Percentiles rank a stretch among this genome's conserved stretches.
Evolutionary conservation across 2,329 filamentous ascomycete genomes (phyloP).

Genomic region (Cytospora schulzeri): DNA sequence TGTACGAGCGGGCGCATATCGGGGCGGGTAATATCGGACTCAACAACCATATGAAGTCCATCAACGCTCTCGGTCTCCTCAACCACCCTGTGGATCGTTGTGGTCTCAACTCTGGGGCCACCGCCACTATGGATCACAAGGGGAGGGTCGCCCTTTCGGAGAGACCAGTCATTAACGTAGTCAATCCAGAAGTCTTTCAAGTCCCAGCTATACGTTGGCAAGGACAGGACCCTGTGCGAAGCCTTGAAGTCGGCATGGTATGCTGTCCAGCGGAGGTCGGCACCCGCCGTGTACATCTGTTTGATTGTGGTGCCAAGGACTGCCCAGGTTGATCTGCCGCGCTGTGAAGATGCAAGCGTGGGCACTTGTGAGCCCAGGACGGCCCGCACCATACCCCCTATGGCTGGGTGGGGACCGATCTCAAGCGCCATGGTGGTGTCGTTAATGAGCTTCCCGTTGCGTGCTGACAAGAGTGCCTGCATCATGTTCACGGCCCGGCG

Average conservation of each 20-base stretch:
- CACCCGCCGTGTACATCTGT: background rate
- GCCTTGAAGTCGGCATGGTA: constrained; percentile 2
- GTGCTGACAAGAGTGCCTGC: constrained; percentile 60
- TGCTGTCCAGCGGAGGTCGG: background rate
- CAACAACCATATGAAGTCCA: constrained; percentile 61
- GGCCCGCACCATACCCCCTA: constrained; percentile 67
- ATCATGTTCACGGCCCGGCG: constrained; percentile 71
- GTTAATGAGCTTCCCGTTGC: constrained; percentile 58
- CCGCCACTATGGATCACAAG: constrained; percentile 46
- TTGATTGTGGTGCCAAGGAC: background rate
- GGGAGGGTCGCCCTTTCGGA: constrained; percentile 9
- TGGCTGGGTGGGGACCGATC: constrained; percentile 72
- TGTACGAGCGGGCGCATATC: constrained; percentile 61
- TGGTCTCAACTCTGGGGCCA: background rate
- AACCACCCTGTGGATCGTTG: background rate
- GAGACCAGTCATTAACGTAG: constrained; percentile 14
- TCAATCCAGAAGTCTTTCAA: constrained; percentile 12
- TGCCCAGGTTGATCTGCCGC: background rate
- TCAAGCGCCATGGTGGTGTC: constrained; percentile 71
- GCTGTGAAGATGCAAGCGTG: background rate
- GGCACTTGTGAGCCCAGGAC: constrained; percentile 57
- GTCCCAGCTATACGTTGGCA: constrained; percentile 13
- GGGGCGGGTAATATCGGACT: constrained; percentile 65
- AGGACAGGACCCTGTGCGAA: background rate
- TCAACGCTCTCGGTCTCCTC: background rate